Evolutionary conservation across 1,284 basidiomycete genomes (phyloP), one percentile per base, ranked within the genome.

Genomic region (Inonotus obliquus): DNA sequence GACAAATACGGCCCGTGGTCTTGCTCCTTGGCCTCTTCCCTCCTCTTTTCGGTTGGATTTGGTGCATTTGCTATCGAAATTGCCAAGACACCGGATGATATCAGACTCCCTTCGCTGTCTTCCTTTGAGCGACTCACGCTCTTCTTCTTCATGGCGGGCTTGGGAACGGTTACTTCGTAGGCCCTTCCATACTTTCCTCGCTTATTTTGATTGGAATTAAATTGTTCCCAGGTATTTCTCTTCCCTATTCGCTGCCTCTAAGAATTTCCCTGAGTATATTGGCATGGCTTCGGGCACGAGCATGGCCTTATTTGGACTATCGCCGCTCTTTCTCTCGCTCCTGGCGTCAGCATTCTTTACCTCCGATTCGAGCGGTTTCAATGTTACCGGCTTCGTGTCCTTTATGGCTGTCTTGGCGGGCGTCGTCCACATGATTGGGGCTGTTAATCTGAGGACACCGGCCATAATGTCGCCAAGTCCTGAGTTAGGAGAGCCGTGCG

Each of bases 271-370:
- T 6, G 69, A 75, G 5, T 81, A 85, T 66, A 81, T 83, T 54
- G 87, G 87, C 35, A 71, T 86, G 25, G 83, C 89, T 9, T 81
- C 87, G 0, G 90, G 89, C 4, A 74, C 77, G 6, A 86, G 80
- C 69, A 84, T 85, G 78, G 82, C 87, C 1, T 74, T 91, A 29
- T 91, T 90, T 67, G 88, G 89, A 21, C 78, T 91, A 54, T 92
- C 90, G 0, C 90, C 89, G 0, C 74, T 91, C 23, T 82, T 89
- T 65, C 77, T 91, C 6, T 86, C 89, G n/a, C 64, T 81, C 27
- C 65, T 91, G 47, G 87, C 86, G 3, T 81, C 85, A 1, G 73
- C 65, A 11, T 84, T 79, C 68, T 90, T 89, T 71, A 83, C 80
- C 5, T 71, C 77, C 48, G 66, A 74, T 1, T 72, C 72, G 29